Evolutionary conservation across 1,284 basidiomycete genomes (phyloP).

Genomic region (Irpex rosettiformis): DNA sequence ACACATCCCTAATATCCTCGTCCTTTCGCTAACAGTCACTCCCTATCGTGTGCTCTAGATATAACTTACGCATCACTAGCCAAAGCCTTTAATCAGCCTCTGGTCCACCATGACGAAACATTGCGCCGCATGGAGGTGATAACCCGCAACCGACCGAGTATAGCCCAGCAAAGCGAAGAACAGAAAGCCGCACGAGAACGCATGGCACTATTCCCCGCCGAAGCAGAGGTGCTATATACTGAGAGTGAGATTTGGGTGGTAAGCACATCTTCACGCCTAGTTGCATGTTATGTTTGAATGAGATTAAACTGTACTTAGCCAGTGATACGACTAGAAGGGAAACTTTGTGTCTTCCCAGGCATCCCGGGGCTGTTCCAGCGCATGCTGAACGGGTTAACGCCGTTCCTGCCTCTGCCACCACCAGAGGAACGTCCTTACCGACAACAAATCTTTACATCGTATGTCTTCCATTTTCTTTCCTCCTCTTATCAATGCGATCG

Average conservation of each 20-base stretch:
- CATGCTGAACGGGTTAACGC: conserved; percentile 69
- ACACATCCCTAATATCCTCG: neutral
- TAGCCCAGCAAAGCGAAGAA: conserved; percentile 60
- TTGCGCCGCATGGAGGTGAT: conserved; percentile 73
- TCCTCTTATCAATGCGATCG: conserved; percentile 3
- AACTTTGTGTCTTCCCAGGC: conserved; percentile 89
- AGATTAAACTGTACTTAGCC: conserved; percentile 49
- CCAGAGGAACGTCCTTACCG: conserved; percentile 65
- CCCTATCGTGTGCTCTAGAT: no score
- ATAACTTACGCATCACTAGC: conserved; percentile 90
- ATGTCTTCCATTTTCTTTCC: conserved; percentile 26
- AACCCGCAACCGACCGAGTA: conserved; percentile 49
- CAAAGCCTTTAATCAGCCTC: conserved; percentile 76
- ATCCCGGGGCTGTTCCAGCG: conserved; percentile 84
- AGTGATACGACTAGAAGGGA: conserved; percentile 78
- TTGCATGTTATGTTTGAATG: neutral
- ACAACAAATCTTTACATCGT: conserved; percentile 79
- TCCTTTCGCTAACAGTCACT: neutral
- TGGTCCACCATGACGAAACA: conserved; percentile 81
- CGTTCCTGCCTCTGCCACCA: conserved; percentile 77
- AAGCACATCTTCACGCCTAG: conserved; percentile 24
- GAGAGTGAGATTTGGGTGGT: conserved; percentile 82
- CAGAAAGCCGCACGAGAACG: conserved; percentile 71
- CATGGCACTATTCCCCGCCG: conserved; percentile 81
- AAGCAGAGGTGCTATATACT: conserved; percentile 76